These are phyloP conservation scores for Amanita inopinata DNA, from an alignment of 768 basidiomycete species.

Conservation along the genomic window DNA sequence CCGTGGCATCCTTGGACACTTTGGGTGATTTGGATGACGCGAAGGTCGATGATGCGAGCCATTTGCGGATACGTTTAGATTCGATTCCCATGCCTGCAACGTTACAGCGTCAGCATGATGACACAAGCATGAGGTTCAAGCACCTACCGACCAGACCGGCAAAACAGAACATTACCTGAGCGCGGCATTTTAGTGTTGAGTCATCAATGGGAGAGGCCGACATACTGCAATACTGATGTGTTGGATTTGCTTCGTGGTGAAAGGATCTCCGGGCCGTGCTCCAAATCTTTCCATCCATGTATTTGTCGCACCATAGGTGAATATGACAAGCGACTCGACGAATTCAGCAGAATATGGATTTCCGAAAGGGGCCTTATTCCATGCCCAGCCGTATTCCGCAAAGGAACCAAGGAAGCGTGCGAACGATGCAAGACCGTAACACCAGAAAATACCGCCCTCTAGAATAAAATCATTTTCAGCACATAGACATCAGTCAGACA, in stretches of 20 bases:
- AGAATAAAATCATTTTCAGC: conserved; percentile 10
- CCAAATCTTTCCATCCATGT: conserved; percentile 98
- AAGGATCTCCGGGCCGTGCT: conserved; percentile 69
- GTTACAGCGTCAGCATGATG: background rate
- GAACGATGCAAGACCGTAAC: conserved; percentile 81
- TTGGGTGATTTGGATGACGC: conserved; percentile 19
- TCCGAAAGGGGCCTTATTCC: conserved; percentile 63
- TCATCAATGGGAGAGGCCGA: background rate
- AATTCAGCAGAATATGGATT: conserved; percentile 60
- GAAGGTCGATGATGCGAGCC: conserved; percentile 56
- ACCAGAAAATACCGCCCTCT: conserved; percentile 93
- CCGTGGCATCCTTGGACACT: conserved; percentile 31
- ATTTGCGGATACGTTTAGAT: conserved; percentile 58
- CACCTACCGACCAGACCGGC: conserved; percentile 65
- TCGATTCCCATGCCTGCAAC: conserved; percentile 70
- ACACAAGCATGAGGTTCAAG: background rate
- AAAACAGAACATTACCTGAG: conserved; percentile 87
- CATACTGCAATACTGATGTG: conserved; percentile 88
- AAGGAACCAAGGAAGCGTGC: conserved; percentile 92
- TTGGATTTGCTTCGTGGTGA: conserved; percentile 84
- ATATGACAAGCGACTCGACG: conserved; percentile 72
- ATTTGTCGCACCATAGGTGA: conserved; percentile 82
- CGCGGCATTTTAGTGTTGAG: conserved; percentile 4
- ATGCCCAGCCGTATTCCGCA: conserved; percentile 87
- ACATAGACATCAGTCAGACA: conserved; percentile 6